phyloP scores from a whole-genome alignment of 306 rosid species.

The Casuarina cunninghamiana region DNA sequence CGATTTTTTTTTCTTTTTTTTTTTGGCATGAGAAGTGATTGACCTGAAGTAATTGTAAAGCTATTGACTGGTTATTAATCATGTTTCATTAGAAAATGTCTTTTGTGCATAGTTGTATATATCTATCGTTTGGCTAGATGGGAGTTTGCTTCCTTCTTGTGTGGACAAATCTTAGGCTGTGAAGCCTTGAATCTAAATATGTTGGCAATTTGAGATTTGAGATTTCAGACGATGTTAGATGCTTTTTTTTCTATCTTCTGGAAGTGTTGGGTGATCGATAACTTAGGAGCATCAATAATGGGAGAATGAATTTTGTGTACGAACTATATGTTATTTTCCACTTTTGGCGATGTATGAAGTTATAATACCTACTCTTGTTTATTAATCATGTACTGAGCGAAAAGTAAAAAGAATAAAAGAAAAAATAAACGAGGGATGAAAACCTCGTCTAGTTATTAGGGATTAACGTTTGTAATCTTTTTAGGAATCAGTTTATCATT shows the following conservation, averaged over 20 bases:
- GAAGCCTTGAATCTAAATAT: not conserved
- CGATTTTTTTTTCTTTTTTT: too few relatives aligned
- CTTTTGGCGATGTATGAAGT: not conserved
- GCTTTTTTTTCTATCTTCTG: not conserved
- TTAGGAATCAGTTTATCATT: not conserved
- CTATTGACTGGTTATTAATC: not conserved
- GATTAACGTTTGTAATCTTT: not conserved
- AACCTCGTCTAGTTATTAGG: not conserved
- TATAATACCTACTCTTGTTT: not conserved
- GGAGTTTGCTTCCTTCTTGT: not conserved
- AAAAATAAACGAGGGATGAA: not conserved
- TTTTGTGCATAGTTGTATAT: not conserved
- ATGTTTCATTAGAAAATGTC: not conserved
- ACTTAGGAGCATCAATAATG: not conserved
- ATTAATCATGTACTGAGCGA: not conserved
- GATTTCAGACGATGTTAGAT: not conserved
- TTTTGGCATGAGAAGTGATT: not conserved
- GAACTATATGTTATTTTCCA: not conserved
- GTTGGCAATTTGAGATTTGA: not conserved
- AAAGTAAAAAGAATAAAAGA: not conserved
- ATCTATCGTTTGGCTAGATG: not conserved
- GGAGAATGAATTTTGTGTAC: not conserved
- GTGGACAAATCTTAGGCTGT: not conserved
- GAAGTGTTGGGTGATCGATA: not conserved
- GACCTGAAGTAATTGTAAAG: not conserved